A percentile compares a stretch with the other conserved stretches of the same genome.
These are phyloP conservation scores for Akanthomyces uredinophilus DNA, from an alignment of 2,329 filamentous ascomycete genomes.

Conservation along the genomic window DNA sequence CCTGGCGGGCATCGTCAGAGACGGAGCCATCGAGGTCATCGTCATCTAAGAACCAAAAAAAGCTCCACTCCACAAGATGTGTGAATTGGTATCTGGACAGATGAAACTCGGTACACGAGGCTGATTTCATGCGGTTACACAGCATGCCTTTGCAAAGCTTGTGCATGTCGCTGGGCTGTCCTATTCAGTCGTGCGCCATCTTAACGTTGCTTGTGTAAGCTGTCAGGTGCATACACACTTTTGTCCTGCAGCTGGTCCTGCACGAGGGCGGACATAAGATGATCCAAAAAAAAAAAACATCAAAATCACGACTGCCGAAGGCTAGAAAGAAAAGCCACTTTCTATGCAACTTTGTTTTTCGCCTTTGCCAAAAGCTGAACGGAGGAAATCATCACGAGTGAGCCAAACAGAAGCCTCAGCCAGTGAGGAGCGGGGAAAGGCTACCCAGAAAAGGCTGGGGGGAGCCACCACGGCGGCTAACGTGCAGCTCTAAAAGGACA, in stretches of 20 bases:
- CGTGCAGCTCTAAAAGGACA: not conserved
- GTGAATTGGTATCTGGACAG: no score
- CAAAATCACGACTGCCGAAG: not conserved
- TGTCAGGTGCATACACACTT: no score
- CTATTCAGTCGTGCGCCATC: no score
- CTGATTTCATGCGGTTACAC: not conserved
- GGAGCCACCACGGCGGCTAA: constrained; percentile 14
- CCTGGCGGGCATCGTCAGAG: no score
- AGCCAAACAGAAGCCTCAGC: not conserved
- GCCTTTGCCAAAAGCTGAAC: not conserved
- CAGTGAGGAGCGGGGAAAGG: not conserved
- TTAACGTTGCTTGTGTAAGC: not conserved
- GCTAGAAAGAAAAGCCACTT: not conserved
- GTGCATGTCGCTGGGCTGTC: not conserved
- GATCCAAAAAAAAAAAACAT: not conserved
- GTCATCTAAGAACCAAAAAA: no score
- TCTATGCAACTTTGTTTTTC: not conserved
- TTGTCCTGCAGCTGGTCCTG: no score
- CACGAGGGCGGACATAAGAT: not conserved
- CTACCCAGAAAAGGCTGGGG: not conserved
- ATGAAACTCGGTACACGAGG: not conserved
- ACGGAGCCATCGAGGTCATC: no score
- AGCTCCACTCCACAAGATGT: no score
- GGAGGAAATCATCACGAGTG: not conserved
- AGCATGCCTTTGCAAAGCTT: not conserved